A percentile compares a stretch with the other conserved stretches of the same genome.
Conservation (phyloP, 768 basidiomycete genomes). For the Mycena alexandri region DNA sequence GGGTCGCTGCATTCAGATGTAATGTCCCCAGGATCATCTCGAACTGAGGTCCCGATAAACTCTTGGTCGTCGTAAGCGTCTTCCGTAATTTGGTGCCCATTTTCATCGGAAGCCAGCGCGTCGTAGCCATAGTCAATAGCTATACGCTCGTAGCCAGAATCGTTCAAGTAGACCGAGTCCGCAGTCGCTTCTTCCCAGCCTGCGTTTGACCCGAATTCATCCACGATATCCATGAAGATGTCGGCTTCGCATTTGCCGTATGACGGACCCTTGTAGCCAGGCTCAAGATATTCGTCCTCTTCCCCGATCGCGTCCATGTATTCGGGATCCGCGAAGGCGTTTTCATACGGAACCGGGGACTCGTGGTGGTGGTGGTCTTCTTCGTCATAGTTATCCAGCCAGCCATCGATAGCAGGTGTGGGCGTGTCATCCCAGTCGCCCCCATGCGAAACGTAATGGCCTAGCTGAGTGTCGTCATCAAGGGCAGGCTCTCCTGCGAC, state of each 20-base stretch:
- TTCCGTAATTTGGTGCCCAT: not conserved
- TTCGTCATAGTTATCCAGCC: constrained; percentile 17
- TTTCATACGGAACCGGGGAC: constrained; percentile 6
- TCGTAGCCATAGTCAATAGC: not conserved
- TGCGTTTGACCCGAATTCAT: not conserved
- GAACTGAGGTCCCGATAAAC: not conserved
- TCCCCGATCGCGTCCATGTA: constrained; percentile 13
- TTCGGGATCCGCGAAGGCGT: not conserved
- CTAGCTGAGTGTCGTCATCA: not conserved
- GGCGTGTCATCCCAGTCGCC: not conserved
- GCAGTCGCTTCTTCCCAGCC: constrained; percentile 16
- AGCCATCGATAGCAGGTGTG: constrained; percentile 12
- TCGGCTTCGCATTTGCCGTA: not conserved
- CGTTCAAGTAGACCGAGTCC: constrained; percentile 7
- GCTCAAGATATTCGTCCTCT: constrained; percentile 3
- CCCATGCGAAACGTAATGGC: not conserved
- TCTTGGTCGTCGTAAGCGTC: not conserved
- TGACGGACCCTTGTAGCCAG: not conserved
- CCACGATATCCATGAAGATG: not conserved
- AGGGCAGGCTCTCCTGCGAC: not conserved
- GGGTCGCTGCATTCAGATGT: constrained; percentile 25
- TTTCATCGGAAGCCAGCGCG: not conserved
- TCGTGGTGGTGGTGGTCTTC: constrained; percentile 28
- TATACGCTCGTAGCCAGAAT: not conserved
- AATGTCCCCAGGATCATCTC: constrained; percentile 5